Evolutionary conservation across 371 early-diverging fungal genomes (phyloP), one percentile per base, ranked within the genome.

Genomic region (Haplosporangium sp.): DNA sequence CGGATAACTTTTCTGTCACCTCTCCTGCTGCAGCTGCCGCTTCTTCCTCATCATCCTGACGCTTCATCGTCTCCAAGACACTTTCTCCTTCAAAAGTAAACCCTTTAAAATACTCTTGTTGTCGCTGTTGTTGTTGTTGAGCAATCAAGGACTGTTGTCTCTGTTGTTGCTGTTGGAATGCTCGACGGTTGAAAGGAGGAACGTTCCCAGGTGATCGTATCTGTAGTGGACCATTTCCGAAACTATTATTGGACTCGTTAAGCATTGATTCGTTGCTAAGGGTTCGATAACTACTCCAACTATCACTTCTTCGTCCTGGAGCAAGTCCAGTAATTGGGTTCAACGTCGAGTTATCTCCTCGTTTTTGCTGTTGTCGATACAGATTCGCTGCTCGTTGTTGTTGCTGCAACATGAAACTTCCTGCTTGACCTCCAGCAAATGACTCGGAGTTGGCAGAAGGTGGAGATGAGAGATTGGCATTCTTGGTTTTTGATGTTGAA

Each of bases 41-140:
- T 3, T 61, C 69, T 15, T 62, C 50, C 45, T 68, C 71, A 45
- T 79, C 81, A 15, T 79, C 74, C 37, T 74, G 74, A 11, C 81
- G 67, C 37, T 79, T 79, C 71, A 79, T 20, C 1, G 61, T 62
- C 60, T 74, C 74, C 3, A 79, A 59, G 15, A 79, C 61, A 68
- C 81, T 79, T 69, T 79, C 81, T 4, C 81, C 81, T 44, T 79
- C 81, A 69, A 79, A 79, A 0, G 81, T 79, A 34, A 79, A 79
- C 2, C 81, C 81, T 34, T 79, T 71, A 38, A 79, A 79, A 45
- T 65, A 74, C 63, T 79, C 81, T n/a, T 67, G 71, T 13, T 71
- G 67, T 13, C 48, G 59, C 8, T 53, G 53, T 3, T 53, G 53
- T 20, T 53, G 53, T 20, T 53, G 53, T 50, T 27, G 27, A 27